A percentile compares a stretch with the other conserved stretches of the same genome.
phyloP scores from a whole-genome alignment of 768 basidiomycete genomes.

The Serendipita sp. region DNA sequence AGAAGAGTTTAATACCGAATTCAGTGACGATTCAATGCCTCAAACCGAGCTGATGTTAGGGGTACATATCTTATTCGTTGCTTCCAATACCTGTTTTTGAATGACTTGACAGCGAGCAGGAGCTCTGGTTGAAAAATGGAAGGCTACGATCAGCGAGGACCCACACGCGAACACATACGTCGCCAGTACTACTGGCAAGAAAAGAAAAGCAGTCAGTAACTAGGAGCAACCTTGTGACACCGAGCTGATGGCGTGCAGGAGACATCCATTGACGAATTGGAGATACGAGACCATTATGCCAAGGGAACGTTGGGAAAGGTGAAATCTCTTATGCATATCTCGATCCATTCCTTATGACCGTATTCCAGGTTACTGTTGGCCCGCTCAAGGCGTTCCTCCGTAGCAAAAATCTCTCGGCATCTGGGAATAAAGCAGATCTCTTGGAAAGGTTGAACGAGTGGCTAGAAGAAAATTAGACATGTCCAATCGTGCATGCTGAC shows the following conservation, averaged over 20 bases:
- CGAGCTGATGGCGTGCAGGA: constrained; percentile 27
- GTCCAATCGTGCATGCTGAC: background rate
- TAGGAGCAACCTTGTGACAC: background rate
- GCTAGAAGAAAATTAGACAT: constrained; percentile 27
- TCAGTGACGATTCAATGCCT: constrained; percentile 72
- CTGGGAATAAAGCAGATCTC: constrained; percentile 62
- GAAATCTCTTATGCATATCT: constrained; percentile 12
- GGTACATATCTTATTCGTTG: constrained; percentile 25
- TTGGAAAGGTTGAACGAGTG: constrained; percentile 49
- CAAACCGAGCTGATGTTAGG: constrained; percentile 64
- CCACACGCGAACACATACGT: constrained; percentile 35
- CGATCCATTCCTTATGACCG: constrained; percentile 11
- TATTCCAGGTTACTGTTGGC: constrained; percentile 49
- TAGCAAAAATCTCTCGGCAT: constrained; percentile 39
- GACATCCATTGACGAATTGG: constrained; percentile 48
- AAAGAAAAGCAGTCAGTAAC: constrained; percentile 54
- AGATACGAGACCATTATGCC: constrained; percentile 52
- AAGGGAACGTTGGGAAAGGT: constrained; percentile 52
- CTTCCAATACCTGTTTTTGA: constrained; percentile 5
- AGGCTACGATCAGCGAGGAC: constrained; percentile 42
- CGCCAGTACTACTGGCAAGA: constrained; percentile 19
- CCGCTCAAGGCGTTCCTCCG: constrained; percentile 70
- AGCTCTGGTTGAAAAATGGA: constrained; percentile 54
- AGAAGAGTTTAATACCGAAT: constrained; percentile 68
- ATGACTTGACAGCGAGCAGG: constrained; percentile 42